Evolutionary conservation across 306 rosid genomes (phyloP), one percentile per base, ranked within the genome.

Genomic region (Clitoria ternatea): DNA sequence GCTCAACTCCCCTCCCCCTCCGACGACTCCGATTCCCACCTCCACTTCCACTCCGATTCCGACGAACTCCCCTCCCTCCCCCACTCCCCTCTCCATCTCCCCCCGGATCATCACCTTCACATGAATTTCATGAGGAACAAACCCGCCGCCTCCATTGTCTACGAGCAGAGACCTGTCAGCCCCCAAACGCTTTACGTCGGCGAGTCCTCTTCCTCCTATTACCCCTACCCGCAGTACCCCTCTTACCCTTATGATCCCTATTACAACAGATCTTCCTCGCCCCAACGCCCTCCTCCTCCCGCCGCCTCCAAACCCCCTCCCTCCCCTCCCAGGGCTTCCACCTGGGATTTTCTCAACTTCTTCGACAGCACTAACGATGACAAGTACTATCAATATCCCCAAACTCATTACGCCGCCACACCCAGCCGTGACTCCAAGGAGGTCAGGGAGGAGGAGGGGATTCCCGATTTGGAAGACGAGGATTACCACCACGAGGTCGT

Each of bases 391-490:
- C 30, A 73, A 77, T 80, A 84, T 75, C 30, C 79, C 49, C 84
- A 83, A 8, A 4, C 77, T 17, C 83, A 83, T 1, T 77, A 83
- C 73, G 80, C 96, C 0, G 87, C 96, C 8, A 85, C 97, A 0
- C 96, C 97, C 18, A 86, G 96, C 80, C 77, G 90, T 70, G 87
- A 91, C 59, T 95, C 88, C 1, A 91, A 67, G 79, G 97, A 87
- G 36, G 82, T 95, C 8, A 80, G 97, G 42, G 97, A 95, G 37
- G 99, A 85, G 24, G 99, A 95, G 76, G 99, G 97, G 17, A 95
- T 95, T 69, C 99, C 99, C 5, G 99, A 87, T 47, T 86, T 95
- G 90, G 99, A 95, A 71, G 97, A 95, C 7, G 99, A 85, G 75
- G 85, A 73, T 69, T 83, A 74, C 76, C 85, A 74, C 29, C 78